These are phyloP conservation scores for Microbotryum violaceum DNA, from an alignment of 1,284 basidiomycete species.

Conservation along the genomic window DNA sequence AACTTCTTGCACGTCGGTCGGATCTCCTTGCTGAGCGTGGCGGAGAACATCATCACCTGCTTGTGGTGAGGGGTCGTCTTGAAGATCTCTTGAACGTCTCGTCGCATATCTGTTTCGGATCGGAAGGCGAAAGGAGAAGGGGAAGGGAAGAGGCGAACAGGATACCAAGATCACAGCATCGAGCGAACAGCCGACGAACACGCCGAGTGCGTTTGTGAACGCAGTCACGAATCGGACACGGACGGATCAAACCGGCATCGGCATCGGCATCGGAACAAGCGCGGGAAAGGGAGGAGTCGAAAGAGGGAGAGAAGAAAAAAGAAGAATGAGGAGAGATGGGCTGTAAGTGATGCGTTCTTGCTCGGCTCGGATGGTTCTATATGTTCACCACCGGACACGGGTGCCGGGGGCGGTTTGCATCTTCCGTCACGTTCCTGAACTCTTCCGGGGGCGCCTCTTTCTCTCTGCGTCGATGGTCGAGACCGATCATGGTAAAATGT, in stretches of 20 bases:
- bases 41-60: conserved; percentile 99
- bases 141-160: not conserved
- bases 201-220: no score
- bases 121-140: not conserved
- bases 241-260: no score
- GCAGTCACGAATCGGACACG: no score
- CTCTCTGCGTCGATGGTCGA: no score
- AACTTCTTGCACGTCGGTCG: conserved; percentile 98
- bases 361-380: no score
- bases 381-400: no score
- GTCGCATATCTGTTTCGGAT: conserved; percentile 82
- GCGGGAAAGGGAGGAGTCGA: not conserved
- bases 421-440: no score
- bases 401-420: no score
- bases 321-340: conserved; percentile 51
- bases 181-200: no score
- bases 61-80: conserved; percentile 99
- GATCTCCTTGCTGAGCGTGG: conserved; percentile 95
- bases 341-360: not conserved
- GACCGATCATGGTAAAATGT: no score
- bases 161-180: not conserved
- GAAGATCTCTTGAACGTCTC: conserved; percentile 99
- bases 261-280: no score
- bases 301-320: conserved; percentile 38
- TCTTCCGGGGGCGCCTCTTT: no score